phyloP scores from a whole-genome alignment of 2,329 filamentous ascomycete species.

The Tolypocladium ophioglossoides region DNA sequence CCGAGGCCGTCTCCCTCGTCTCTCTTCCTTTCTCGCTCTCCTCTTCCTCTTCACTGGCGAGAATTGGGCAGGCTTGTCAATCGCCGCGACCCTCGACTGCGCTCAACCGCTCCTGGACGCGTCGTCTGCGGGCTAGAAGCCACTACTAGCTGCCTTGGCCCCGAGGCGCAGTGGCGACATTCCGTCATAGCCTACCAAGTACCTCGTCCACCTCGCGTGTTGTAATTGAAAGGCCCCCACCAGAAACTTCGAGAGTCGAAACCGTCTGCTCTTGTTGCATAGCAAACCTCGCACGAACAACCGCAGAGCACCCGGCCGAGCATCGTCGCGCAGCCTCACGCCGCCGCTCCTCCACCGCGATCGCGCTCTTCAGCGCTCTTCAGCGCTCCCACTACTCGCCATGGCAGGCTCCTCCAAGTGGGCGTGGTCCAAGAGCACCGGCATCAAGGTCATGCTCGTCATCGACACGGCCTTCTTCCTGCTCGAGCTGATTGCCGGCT shows the following conservation, averaged over 20 bases:
- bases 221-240: too few relatives aligned
- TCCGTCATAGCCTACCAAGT: too few relatives aligned
- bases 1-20: neutral
- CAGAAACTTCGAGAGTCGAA: too few relatives aligned
- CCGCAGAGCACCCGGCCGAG: neutral
- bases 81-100: too few relatives aligned
- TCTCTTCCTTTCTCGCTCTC: neutral
- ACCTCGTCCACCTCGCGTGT: too few relatives aligned
- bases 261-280: neutral
- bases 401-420: slow-evolving; percentile 38
- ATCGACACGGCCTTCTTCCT: slow-evolving; percentile 89
- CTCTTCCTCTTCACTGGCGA: neutral
- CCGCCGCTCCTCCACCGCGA: neutral
- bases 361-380: slow-evolving; percentile 1
- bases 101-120: too few relatives aligned
- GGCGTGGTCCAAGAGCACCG: slow-evolving; percentile 84
- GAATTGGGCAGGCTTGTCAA: neutral
- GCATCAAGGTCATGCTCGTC: slow-evolving; percentile 84
- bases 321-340: neutral
- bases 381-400: slow-evolving; percentile 4
- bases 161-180: too few relatives aligned
- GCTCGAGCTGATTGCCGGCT: slow-evolving; percentile 75
- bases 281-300: neutral
- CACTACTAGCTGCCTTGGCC: too few relatives aligned
- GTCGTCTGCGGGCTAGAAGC: too few relatives aligned